Base-by-base conservation (phyloP, 371 early-diverging fungal genomes). In the Mucor velutinosus region DNA sequence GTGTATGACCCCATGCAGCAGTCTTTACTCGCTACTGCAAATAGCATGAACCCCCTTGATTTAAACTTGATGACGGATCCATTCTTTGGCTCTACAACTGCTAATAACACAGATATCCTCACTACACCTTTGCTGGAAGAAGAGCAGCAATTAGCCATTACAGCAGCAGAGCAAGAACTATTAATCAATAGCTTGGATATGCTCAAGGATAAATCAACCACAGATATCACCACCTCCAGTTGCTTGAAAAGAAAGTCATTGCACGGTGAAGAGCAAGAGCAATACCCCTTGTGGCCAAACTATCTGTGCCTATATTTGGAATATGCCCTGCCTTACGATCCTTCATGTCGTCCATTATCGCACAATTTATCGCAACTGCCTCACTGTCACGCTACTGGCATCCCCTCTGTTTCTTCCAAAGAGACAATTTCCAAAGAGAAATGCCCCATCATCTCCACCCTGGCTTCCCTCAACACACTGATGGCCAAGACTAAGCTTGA, bases 241-340 rank as follows among this genome's bases (percentile, higher is more conserved):
- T 55, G 12, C 37, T 32, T 57, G 57, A 57, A 57, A 32, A 51
- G 51, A 23, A 51, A 51, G 21, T 51, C 51, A 8, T 11, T 33
- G 35, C 15, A 37, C 6, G 10, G 17, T 7, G 58, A 37, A 14
- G 21, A 25, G 12, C 51, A 58, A 32, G 58, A 19, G 11, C 27
- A 55, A 29, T 59, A 19, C 25, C 63, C 67, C 21, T 32, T 77
- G 3, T 84, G 84, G 84, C 84, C 84, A 6, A 84, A 81, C 41
- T 80, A 84, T 35, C 27, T 84, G 10, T 84, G 84, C 55, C 57
- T 84, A 7, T 81, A 78, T 56, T 71, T 84, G 14, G 84, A 84
- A 62, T 81, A 78, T 51, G 32, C 71, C 3, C 27, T 75, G 6
- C 76, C 80, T 11, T 80, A 79, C 45, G 79, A 81, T 56, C 77